Evolutionary conservation across 352 stramenopile genomes (phyloP), one percentile per base, ranked within the genome.

Genomic region (Peronosclerospora sorghi): DNA sequence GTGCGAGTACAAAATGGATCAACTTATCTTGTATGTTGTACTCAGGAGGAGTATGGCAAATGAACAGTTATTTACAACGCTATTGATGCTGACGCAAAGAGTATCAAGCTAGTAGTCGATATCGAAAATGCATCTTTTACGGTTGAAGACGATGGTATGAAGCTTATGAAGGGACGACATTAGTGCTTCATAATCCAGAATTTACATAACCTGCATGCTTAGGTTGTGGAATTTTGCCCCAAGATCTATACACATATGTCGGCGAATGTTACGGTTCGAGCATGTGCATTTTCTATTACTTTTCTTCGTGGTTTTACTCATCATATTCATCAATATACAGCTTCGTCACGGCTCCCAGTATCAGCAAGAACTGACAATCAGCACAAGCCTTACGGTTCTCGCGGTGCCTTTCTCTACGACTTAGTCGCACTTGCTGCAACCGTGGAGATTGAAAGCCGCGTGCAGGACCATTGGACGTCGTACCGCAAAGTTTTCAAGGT

Each of bases 401-500:
- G 53, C 5, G 80, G 77, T 7, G 68, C 73, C 26, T 83, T 72
- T 57, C 51, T 92, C 4, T 43, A 59, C 24, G 59, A 72, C 1
- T 15, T 90, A 7, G 50, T 38, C 14, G 59, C 58, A 7, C 32
- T 90, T 21, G 52, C 66, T 21, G 48, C 59, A 8, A 45, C 42
- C 9, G 56, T 88, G 19, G 71, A 86, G 32, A 63, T 92, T 26
- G 75, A 87, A 55, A 88, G 70, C 35, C 64, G 75, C 7, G 35
- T 74, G 1, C 27, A 64, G 14, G 46, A 64, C 0, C 54, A 76
- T 13, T 88, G 77, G 74, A 68, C 56, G 19, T 75, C 65, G 0
- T 69, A 74, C 39, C 68, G 71, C 28, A 92, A 92, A 65, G 43
- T 82, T 21, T 65, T 86, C 19, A 32, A 81, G 54, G 74, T 86